Evolutionary conservation across 306 rosid species (phyloP).

Genomic region (Ormosia semicastrata): DNA sequence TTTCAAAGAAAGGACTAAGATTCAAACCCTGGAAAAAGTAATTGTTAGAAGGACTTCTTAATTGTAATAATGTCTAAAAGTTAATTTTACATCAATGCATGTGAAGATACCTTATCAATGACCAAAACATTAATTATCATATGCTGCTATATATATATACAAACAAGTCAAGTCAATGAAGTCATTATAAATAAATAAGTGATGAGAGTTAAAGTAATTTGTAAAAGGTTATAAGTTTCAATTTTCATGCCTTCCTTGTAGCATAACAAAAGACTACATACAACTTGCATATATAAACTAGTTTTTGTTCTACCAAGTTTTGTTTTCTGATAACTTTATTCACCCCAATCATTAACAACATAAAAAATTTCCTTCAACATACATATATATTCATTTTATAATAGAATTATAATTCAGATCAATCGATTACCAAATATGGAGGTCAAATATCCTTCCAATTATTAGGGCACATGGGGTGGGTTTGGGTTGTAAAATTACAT

Average conservation of each 20-base stretch:
- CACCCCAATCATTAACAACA: slow-evolving; percentile 12
- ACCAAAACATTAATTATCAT: too few species aligned
- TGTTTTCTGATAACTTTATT: neutral
- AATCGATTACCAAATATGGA: neutral
- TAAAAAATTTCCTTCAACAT: neutral
- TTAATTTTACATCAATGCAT: too few species aligned
- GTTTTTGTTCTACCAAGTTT: neutral
- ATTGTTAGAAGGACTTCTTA: too few species aligned
- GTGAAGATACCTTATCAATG: too few species aligned
- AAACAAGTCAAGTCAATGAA: too few species aligned
- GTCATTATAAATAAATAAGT: neutral
- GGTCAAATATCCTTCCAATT: slow-evolving; percentile 22
- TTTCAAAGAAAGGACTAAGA: too few species aligned
- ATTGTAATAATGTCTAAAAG: too few species aligned
- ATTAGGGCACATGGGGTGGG: slow-evolving; percentile 28
- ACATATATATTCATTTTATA: neutral
- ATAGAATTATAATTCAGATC: neutral
- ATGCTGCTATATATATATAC: too few species aligned
- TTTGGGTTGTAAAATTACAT: neutral
- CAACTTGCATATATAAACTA: neutral
- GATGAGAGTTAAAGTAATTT: neutral
- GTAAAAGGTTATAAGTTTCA: neutral
- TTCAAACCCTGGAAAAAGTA: too few species aligned
- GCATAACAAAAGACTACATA: neutral
- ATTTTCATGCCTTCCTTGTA: neutral